Evolutionary conservation across 768 basidiomycete genomes (phyloP).

Genomic region (Cubamyces lactineus): DNA sequence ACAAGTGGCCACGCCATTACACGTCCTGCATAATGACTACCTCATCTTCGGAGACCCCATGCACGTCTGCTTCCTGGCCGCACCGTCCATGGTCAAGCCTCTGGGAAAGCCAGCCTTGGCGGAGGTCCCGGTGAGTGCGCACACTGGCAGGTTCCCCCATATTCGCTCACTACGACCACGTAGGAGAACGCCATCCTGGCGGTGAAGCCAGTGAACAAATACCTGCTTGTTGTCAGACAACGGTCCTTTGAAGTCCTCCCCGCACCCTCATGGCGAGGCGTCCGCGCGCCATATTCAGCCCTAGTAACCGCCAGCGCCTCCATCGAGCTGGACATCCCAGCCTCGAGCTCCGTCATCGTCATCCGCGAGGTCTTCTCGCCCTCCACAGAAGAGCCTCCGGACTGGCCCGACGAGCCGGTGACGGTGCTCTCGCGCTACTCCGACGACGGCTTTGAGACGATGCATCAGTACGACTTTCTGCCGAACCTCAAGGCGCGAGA

Average conservation of each 20-base stretch:
- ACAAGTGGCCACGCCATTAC: slow-evolving; percentile 23
- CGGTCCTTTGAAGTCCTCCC: slow-evolving; percentile 31
- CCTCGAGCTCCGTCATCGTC: slow-evolving; percentile 34
- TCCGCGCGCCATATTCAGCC: slow-evolving; percentile 12
- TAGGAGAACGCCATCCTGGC: slow-evolving; percentile 31
- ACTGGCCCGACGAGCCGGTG: slow-evolving; percentile 38
- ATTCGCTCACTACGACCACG: too few relatives aligned
- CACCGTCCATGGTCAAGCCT: slow-evolving; percentile 19
- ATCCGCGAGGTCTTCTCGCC: slow-evolving; percentile 21
- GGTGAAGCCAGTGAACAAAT: slow-evolving; percentile 33
- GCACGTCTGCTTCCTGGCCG: slow-evolving; percentile 24
- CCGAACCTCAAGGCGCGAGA: slow-evolving; percentile 27
- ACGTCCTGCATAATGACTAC: slow-evolving; percentile 29
- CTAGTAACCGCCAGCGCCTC: slow-evolving; percentile 14
- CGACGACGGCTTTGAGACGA: slow-evolving; percentile 30
- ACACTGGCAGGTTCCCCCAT: not conserved
- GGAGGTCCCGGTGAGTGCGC: slow-evolving; percentile 17
- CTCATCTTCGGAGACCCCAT: slow-evolving; percentile 29
- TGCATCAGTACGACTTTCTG: slow-evolving; percentile 37
- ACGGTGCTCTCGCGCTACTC: slow-evolving; percentile 35
- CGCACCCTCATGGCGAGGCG: slow-evolving; percentile 24
- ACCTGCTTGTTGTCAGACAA: slow-evolving; percentile 35
- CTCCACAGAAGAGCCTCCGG: slow-evolving; percentile 25
- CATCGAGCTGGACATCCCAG: slow-evolving; percentile 29
- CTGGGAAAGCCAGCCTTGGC: slow-evolving; percentile 13